A percentile compares a stretch with the other conserved stretches of the same genome.
Conservation (phyloP, 2,329 filamentous ascomycete species). For the Mollisia scopiformis region DNA sequence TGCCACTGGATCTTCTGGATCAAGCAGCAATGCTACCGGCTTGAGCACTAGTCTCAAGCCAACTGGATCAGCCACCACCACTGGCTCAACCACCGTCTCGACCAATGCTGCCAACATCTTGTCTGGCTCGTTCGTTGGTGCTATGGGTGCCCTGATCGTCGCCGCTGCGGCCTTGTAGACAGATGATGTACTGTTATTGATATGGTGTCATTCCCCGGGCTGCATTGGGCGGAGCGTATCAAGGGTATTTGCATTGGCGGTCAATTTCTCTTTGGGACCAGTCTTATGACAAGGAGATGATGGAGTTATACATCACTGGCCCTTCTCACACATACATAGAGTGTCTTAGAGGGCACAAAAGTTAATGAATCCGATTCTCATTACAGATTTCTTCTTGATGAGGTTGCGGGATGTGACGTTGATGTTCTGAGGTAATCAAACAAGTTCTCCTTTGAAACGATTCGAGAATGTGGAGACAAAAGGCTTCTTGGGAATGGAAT, state of each 20-base stretch:
- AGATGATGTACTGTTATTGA: slow-evolving; percentile 3
- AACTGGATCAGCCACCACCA: slow-evolving; percentile 10
- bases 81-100: neutral
- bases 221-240: slow-evolving; percentile 10
- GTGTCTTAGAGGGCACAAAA: slow-evolving; percentile 8
- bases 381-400: neutral
- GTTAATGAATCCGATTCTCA: slow-evolving; percentile 7
- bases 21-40: neutral
- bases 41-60: slow-evolving; percentile 9
- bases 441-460: too few relatives aligned
- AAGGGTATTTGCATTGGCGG: slow-evolving; percentile 3
- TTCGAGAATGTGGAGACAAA: too few relatives aligned
- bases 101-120: slow-evolving; percentile 19
- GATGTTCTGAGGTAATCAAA: too few relatives aligned
- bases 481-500: too few relatives aligned
- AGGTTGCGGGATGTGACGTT: neutral
- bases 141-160: slow-evolving; percentile 24
- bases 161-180: slow-evolving; percentile 32
- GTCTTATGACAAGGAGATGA: neutral
- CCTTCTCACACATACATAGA: slow-evolving; percentile 12
- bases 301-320: slow-evolving; percentile 7
- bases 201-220: slow-evolving; percentile 8
- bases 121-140: slow-evolving; percentile 25
- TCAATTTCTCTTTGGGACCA: slow-evolving; percentile 2
- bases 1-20: slow-evolving; percentile 10